These are phyloP conservation scores for Rubroboletus satanas DNA, from an alignment of 768 basidiomycete genomes.

Conservation along the genomic window DNA sequence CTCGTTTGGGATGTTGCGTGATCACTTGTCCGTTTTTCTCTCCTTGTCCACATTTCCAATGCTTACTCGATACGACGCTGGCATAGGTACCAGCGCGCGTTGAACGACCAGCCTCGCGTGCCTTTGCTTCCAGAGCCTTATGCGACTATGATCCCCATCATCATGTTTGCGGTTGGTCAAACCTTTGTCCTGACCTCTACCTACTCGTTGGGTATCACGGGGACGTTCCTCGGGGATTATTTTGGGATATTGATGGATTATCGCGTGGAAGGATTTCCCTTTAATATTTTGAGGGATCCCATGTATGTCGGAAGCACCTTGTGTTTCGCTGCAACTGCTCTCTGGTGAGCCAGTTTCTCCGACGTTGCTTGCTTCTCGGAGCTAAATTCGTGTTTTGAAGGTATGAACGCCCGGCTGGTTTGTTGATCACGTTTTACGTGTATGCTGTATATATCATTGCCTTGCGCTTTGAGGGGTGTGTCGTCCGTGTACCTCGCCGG, in stretches of 20 bases:
- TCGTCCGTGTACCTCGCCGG: constrained; percentile 1
- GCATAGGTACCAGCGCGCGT: constrained; percentile 68
- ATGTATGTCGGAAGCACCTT: constrained; percentile 98
- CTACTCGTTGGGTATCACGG: constrained; percentile 88
- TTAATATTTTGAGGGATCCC: constrained; percentile 87
- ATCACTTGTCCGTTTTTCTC: constrained; percentile 62
- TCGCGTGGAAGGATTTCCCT: constrained; percentile 94
- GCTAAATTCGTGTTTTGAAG: constrained; percentile 34
- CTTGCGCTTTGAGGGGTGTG: constrained; percentile 86
- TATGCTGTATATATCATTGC: constrained; percentile 83
- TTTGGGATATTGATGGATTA: constrained; percentile 86
- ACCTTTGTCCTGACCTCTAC: constrained; percentile 85
- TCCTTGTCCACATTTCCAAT: too few species aligned
- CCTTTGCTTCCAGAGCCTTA: constrained; percentile 64
- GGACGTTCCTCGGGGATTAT: constrained; percentile 85
- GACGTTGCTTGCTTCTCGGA: not conserved
- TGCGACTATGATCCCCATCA: constrained; percentile 54
- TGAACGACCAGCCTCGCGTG: constrained; percentile 69
- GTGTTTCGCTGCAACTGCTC: constrained; percentile 79
- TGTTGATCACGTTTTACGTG: constrained; percentile 77
- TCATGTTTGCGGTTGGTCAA: constrained; percentile 69
- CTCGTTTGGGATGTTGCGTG: constrained; percentile 78
- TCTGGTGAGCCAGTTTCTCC: constrained; percentile 59
- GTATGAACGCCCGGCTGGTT: constrained; percentile 82
- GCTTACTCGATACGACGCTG: not conserved